These are phyloP conservation scores for Triadica sebifera DNA, from an alignment of 345 rosid genomes.

Conservation along the genomic window DNA sequence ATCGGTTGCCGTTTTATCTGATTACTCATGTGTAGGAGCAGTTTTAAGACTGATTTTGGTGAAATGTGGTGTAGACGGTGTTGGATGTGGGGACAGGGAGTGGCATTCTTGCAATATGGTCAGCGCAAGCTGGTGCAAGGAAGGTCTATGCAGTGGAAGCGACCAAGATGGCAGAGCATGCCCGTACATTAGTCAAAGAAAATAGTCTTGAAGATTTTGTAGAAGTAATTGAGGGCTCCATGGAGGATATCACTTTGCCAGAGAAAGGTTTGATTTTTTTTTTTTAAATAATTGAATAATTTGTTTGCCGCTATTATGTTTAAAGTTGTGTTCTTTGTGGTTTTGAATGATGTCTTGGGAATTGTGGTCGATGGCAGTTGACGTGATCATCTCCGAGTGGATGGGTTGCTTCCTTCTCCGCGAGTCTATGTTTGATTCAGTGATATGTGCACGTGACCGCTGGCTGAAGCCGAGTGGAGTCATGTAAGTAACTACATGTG, in stretches of 20 bases:
- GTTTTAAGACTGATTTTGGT: conserved; percentile 7
- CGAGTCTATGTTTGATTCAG: conserved; percentile 99
- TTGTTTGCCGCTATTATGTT: not conserved
- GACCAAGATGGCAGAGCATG: conserved; percentile 92
- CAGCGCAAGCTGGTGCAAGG: conserved; percentile 98
- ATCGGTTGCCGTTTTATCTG: no score
- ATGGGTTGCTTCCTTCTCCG: conserved; percentile 98
- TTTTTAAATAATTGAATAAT: not conserved
- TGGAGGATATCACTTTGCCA: conserved; percentile 78
- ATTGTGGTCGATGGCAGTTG: conserved; percentile 57
- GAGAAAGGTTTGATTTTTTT: conserved; percentile 64
- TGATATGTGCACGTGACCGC: conserved; percentile 93
- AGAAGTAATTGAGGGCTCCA: conserved; percentile 82
- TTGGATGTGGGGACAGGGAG: conserved; percentile 98
- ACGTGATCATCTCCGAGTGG: conserved; percentile 98
- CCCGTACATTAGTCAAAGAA: conserved; percentile 72
- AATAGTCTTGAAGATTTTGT: conserved; percentile 69
- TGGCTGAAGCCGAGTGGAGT: conserved; percentile 92
- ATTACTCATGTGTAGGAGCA: no score
- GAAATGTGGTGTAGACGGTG: conserved; percentile 54
- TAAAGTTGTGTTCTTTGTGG: not conserved
- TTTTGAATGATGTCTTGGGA: not conserved
- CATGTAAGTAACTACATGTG: conserved; percentile 54
- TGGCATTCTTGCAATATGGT: conserved; percentile 99
- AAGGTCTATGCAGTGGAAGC: conserved; percentile 98